Percentiles rank a stretch among this genome's conserved stretches.
These are phyloP conservation scores for Alternaria sp. DNA, from an alignment of 2,329 filamentous ascomycete species.

Conservation along the genomic window DNA sequence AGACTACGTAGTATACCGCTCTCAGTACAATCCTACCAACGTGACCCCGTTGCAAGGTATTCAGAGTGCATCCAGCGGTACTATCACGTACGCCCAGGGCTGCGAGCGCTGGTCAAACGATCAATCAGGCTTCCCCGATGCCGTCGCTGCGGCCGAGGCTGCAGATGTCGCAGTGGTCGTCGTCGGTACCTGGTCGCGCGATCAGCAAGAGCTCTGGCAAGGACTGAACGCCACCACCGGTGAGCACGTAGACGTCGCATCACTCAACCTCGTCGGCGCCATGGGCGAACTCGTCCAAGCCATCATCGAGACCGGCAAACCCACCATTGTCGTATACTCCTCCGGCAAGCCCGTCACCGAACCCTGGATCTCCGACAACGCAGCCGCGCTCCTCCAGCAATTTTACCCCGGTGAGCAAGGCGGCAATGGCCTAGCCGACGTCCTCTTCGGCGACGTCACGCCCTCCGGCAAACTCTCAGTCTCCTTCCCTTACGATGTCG, in stretches of 20 bases:
- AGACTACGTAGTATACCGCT: constrained; percentile 73
- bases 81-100: constrained; percentile 70
- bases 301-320: constrained; percentile 70
- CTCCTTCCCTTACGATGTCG: constrained; percentile 70
- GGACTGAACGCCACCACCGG: constrained; percentile 76
- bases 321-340: constrained; percentile 71
- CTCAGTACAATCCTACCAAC: constrained; percentile 63
- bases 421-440: constrained; percentile 69
- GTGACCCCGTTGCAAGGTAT: constrained; percentile 75
- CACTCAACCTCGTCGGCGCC: constrained; percentile 71
- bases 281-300: constrained; percentile 71
- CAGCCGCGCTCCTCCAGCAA: constrained; percentile 72
- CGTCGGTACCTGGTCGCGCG: constrained; percentile 77
- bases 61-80: constrained; percentile 62
- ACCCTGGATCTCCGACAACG: constrained; percentile 71
- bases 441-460: constrained; percentile 67
- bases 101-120: constrained; percentile 76
- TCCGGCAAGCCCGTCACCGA: constrained; percentile 76
- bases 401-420: constrained; percentile 77
- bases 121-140: constrained; percentile 70
- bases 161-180: constrained; percentile 76
- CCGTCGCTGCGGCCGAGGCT: constrained; percentile 67
- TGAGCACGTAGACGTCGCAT: constrained; percentile 72
- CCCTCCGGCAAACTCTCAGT: constrained; percentile 71
- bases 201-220: constrained; percentile 73